Percentiles rank a stretch among this genome's conserved stretches.
Conservation (phyloP, 257 asterid species). For the Anisodus acutangulus region DNA sequence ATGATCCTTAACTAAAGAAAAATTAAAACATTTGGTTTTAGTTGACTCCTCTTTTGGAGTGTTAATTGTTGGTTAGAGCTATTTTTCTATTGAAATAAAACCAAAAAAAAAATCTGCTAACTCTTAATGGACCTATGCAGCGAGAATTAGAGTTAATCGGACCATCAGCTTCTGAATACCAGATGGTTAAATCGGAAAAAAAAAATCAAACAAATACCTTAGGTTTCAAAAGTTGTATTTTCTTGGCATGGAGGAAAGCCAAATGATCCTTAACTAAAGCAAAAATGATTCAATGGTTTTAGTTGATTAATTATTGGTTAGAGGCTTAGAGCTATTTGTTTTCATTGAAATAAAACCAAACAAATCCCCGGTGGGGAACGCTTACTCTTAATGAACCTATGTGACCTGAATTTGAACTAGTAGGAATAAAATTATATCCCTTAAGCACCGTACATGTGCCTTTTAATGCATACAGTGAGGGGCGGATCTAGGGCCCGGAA, state of each 20-base stretch:
- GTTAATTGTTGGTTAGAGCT: neutral
- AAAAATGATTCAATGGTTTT: neutral
- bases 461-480: too few species aligned
- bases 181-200: too few species aligned
- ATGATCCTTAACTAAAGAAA: neutral
- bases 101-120: neutral
- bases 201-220: too few species aligned
- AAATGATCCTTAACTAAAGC: neutral
- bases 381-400: too few species aligned
- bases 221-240: neutral
- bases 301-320: neutral
- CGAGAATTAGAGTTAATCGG: too few species aligned
- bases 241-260: neutral
- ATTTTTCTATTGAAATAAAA: neutral
- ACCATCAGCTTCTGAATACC: too few species aligned
- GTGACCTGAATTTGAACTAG: too few species aligned
- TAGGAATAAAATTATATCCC: too few species aligned
- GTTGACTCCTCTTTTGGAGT: neutral
- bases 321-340: neutral
- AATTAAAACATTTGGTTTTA: neutral
- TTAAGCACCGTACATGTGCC: too few species aligned
- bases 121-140: neutral
- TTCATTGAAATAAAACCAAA: neutral
- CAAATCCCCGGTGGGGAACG: too few species aligned
- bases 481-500: too few species aligned